phyloP scores from a whole-genome alignment of 2,329 filamentous ascomycete genomes.

The Cladophialophora yegresii region DNA sequence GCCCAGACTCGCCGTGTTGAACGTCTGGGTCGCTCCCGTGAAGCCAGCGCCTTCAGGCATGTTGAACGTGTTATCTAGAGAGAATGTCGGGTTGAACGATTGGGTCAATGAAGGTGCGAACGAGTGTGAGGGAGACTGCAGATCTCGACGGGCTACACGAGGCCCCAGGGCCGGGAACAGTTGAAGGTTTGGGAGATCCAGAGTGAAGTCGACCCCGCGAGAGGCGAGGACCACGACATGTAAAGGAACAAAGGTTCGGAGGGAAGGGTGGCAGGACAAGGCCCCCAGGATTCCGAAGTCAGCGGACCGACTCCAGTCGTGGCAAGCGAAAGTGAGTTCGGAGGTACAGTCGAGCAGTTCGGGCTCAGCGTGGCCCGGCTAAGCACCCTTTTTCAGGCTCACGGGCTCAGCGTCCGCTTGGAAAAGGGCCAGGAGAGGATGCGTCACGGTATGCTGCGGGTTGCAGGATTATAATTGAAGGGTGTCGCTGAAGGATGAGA shows the following conservation, averaged over 20 bases:
- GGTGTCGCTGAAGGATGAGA: constrained; percentile 10
- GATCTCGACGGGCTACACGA: constrained; percentile 27
- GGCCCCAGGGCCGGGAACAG: constrained; percentile 26
- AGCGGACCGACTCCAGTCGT: constrained; percentile 12
- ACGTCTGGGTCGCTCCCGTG: constrained; percentile 12
- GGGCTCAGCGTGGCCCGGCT: neutral
- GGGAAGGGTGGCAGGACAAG: constrained; percentile 26
- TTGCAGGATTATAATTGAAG: constrained; percentile 15
- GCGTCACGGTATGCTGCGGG: neutral
- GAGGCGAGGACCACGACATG: constrained; percentile 29
- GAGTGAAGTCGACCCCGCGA: constrained; percentile 29
- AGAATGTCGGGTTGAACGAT: constrained; percentile 18
- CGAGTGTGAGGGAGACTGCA: constrained; percentile 3
- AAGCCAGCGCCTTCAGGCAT: constrained; percentile 24
- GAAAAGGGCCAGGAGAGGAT: constrained; percentile 13
- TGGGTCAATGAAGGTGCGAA: constrained; percentile 18
- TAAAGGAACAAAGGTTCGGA: constrained; percentile 26
- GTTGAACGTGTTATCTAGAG: constrained; percentile 17
- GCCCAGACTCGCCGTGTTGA: constrained; percentile 15
- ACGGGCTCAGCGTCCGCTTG: constrained; percentile 10
- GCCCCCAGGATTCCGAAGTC: constrained; percentile 15
- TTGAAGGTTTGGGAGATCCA: constrained; percentile 25
- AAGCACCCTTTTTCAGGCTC: constrained; percentile 11
- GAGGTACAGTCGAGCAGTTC: neutral
- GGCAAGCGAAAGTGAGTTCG: neutral